Evolutionary conservation across 176 grass and related monocot species (phyloP), one percentile per base, ranked within the genome.

Genomic region (Miscanthus lutarioriparius): DNA sequence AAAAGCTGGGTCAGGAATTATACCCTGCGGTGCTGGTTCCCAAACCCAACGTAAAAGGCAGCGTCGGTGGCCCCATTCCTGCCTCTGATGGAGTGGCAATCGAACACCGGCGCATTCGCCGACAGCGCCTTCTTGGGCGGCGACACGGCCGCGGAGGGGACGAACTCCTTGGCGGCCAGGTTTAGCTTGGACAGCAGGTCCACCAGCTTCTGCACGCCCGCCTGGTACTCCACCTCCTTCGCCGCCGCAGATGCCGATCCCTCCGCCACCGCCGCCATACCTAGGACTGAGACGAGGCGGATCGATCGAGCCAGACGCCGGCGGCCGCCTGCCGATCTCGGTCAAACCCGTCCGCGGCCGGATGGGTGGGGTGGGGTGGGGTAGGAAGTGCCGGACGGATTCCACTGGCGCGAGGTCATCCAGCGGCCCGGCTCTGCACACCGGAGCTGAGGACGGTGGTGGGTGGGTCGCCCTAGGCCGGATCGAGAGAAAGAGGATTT

Each of bases 161-260:
- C 58, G 84, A 97, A 97, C 86, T 97, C 94, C 88, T 92, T 94
- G 77, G 94, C 94, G 47, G 92, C 87, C 32, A 90, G 94, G 64
- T 97, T 97, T 41, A 97, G 85, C 38, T 92, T 97, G 77, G 94
- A 94, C 23, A 97, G 86, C 84, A 97, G 80, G 82, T 97, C 94
- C 80, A 94, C 92, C 73, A 97, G 83, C 88, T 92, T 87, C 90
- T 75, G 89, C 68, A 94, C 86, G 63, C 86, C 94, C 67, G 78
- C 78, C 82, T 86, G 86, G 89, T 90, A 95, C 82, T 86, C 90
- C 28, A 82, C 83, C 82, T 88, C 86, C 78, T 80, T 80, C 32
- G 32, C 32, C 71, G 64, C 77, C 10, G 85, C 36, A 25, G 67
- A 41, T 44, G 77, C 45, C 65, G 90, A 79, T 67, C 84, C 89